A percentile compares a stretch with the other conserved stretches of the same genome.
phyloP scores from a whole-genome alignment of 2,329 filamentous ascomycete species.

The Penicillium vulpinum region DNA sequence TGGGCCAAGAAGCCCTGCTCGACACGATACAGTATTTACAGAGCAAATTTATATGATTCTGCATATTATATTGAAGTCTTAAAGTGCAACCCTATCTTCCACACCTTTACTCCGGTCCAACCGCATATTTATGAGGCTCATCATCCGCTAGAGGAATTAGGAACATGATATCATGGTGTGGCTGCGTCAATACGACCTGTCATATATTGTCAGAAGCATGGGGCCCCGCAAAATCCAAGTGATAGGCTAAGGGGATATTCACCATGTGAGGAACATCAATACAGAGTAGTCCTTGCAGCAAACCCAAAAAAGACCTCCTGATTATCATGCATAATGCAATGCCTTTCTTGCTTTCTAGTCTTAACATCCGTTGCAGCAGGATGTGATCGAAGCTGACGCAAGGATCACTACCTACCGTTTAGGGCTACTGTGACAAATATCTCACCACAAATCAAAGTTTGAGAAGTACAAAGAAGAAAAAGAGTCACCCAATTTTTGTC shows the following conservation, averaged over 20 bases:
- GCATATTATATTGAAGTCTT: neutral
- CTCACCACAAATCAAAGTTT: too few species aligned
- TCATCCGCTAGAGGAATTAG: constrained; percentile 26
- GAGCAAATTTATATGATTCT: neutral
- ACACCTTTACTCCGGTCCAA: neutral
- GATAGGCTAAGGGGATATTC: neutral
- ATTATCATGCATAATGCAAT: constrained; percentile 35
- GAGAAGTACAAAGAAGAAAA: neutral
- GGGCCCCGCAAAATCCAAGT: neutral
- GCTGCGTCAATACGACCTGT: constrained; percentile 36
- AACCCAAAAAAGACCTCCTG: constrained; percentile 39
- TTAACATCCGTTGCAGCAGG: constrained; percentile 35
- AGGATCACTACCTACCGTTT: constrained; percentile 21
- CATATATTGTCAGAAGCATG: constrained; percentile 4
- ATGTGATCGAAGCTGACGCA: constrained; percentile 34
- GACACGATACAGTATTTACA: neutral
- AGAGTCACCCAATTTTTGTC: neutral
- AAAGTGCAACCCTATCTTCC: neutral
- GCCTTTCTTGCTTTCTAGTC: constrained; percentile 31
- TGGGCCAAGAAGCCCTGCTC: neutral
- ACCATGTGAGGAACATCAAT: constrained; percentile 41
- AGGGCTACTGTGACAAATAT: neutral
- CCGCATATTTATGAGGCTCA: neutral
- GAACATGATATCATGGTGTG: constrained; percentile 26
- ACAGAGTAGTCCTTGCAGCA: constrained; percentile 45